A percentile compares a stretch with the other conserved stretches of the same genome.
phyloP scores from a whole-genome alignment of 2,329 filamentous ascomycete genomes.

The Ceratocystis ficicola region DNA sequence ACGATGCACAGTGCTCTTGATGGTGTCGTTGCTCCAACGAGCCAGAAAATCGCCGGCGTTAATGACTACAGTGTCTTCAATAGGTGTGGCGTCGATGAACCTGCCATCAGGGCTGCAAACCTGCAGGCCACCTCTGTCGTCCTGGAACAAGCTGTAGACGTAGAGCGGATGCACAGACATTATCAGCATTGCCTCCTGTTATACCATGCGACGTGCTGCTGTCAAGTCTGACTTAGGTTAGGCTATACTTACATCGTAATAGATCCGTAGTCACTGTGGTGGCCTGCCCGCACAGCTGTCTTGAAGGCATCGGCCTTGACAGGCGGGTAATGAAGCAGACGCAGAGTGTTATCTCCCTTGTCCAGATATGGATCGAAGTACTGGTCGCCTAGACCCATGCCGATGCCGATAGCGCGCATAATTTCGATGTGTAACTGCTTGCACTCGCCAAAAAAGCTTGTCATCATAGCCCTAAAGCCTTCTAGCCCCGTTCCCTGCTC shows the following conservation, averaged over 20 bases:
- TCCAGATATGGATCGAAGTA: slow-evolving; percentile 71
- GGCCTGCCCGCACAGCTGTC: slow-evolving; percentile 63
- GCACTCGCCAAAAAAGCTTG: slow-evolving; percentile 61
- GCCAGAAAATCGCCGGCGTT: slow-evolving; percentile 82
- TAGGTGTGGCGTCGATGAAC: slow-evolving; percentile 74
- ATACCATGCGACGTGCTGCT: neutral
- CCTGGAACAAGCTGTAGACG: slow-evolving; percentile 41
- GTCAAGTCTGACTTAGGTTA: neutral
- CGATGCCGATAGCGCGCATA: slow-evolving; percentile 76
- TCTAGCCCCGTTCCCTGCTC: slow-evolving; percentile 34
- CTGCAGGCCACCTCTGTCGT: slow-evolving; percentile 43
- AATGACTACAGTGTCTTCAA: slow-evolving; percentile 68
- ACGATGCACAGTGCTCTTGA: slow-evolving; percentile 80
- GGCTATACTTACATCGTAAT: slow-evolving; percentile 36
- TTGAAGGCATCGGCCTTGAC: slow-evolving; percentile 54
- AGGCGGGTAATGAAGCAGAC: slow-evolving; percentile 64
- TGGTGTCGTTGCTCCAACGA: slow-evolving; percentile 81
- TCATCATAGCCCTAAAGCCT: slow-evolving; percentile 61
- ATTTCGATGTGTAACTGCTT: slow-evolving; percentile 62
- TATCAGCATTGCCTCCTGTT: neutral
- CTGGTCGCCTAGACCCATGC: slow-evolving; percentile 54
- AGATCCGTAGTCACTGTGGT: slow-evolving; percentile 57
- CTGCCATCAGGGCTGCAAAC: slow-evolving; percentile 58
- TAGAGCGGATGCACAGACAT: neutral
- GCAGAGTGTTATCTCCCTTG: slow-evolving; percentile 56